Percentiles rank a stretch among this genome's conserved stretches.
phyloP scores from a whole-genome alignment of 495 filamentous ascomycete genomes.

The Lasiosphaeria hispida region DNA sequence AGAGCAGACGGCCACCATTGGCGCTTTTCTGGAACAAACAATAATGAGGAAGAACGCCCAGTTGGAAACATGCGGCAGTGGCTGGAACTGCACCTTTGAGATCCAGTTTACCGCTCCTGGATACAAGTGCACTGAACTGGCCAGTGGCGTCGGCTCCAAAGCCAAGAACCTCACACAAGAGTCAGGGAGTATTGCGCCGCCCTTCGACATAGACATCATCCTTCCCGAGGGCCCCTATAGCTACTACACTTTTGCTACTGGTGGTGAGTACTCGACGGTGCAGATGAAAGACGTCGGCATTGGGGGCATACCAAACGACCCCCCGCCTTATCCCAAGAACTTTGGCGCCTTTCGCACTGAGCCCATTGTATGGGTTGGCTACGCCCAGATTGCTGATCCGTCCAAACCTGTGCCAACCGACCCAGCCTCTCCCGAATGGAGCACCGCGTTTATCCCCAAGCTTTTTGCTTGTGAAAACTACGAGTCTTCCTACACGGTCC shows the following conservation, averaged over 20 bases:
- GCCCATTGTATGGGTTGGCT: constrained; percentile 38
- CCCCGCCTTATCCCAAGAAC: constrained; percentile 32
- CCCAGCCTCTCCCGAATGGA: constrained; percentile 25
- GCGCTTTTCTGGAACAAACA: constrained; percentile 31
- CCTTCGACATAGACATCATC: constrained; percentile 32
- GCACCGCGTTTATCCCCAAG: constrained; percentile 33
- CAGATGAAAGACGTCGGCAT: constrained; percentile 32
- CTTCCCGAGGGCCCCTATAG: constrained; percentile 32
- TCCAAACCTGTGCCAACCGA: constrained; percentile 20
- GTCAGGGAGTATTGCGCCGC: constrained; percentile 27
- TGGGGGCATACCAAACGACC: constrained; percentile 29
- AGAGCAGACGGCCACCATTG: constrained; percentile 26
- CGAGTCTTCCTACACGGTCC: constrained; percentile 34
- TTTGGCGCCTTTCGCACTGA: constrained; percentile 40
- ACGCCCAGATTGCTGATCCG: constrained; percentile 25
- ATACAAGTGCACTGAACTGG: constrained; percentile 38
- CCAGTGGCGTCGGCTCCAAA: constrained; percentile 30
- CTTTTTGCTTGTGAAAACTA: constrained; percentile 41
- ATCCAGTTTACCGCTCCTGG: constrained; percentile 35
- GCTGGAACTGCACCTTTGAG: constrained; percentile 38
- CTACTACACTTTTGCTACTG: constrained; percentile 35
- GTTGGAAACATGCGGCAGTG: constrained; percentile 34
- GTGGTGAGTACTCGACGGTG: constrained; percentile 35
- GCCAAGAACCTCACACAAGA: constrained; percentile 27
- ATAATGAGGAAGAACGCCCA: constrained; percentile 25